phyloP scores from a whole-genome alignment of 2,329 filamentous ascomycete species.

The Oidium heveae region DNA sequence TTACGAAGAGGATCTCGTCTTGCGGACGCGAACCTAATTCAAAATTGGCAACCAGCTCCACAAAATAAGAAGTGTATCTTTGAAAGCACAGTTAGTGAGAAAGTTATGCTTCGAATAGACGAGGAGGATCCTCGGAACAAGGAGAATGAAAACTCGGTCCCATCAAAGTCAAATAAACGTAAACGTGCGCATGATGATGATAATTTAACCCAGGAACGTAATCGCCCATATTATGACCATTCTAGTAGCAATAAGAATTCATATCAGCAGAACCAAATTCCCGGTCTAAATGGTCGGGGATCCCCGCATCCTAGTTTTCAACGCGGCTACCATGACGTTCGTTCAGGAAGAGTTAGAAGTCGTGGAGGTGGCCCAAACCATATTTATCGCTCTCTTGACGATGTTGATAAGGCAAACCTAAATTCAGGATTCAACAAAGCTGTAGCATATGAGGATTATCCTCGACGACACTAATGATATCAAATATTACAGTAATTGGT shows the following conservation, averaged over 20 bases:
- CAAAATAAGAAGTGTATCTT: constrained; percentile 49
- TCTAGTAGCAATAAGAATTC: constrained; percentile 11
- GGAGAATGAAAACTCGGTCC: constrained; percentile 35
- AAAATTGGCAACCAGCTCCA: constrained; percentile 56
- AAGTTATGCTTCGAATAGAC: constrained; percentile 60
- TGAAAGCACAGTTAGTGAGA: constrained; percentile 67
- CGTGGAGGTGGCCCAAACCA: constrained; percentile 18
- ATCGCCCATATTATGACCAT: constrained; percentile 14
- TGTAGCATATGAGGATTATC: constrained; percentile 15
- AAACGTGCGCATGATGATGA: constrained; percentile 35
- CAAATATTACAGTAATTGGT: constrained; percentile 13
- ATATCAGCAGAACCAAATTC: constrained; percentile 11
- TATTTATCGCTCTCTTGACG: constrained; percentile 42
- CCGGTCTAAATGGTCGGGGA: constrained; percentile 13
- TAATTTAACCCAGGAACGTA: constrained; percentile 8
- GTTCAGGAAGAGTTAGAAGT: constrained; percentile 18
- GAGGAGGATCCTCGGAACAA: constrained; percentile 36
- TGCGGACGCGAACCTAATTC: constrained; percentile 57
- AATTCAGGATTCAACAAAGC: not conserved
- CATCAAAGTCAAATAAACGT: constrained; percentile 33
- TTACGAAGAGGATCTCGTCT: constrained; percentile 51
- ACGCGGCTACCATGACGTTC: constrained; percentile 14
- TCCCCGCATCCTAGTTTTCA: constrained; percentile 18
- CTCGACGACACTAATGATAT: constrained; percentile 13
- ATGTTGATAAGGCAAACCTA: constrained; percentile 21